Evolutionary conservation across 2,329 filamentous ascomycete genomes (phyloP).

Genomic region (Diaporthe batatas): DNA sequence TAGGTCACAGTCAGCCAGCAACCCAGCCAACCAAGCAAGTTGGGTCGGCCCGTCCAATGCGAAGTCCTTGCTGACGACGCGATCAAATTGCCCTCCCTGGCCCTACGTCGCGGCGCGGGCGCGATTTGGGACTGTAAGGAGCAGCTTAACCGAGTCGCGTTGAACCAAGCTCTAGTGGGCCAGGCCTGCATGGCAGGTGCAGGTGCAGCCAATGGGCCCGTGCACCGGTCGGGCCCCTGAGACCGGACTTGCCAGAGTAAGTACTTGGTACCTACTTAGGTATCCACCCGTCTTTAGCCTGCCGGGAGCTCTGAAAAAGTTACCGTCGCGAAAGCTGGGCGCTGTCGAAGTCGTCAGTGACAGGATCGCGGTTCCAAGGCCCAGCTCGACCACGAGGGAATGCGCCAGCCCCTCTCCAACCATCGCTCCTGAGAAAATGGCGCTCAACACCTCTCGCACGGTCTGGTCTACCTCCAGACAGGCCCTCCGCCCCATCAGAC

Average conservation of each 20-base stretch:
- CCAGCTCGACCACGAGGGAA: conserved; percentile 31
- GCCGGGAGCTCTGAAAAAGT: conserved; percentile 41
- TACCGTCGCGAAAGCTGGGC: conserved; percentile 28
- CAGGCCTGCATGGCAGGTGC: not conserved
- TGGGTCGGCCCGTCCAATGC: conserved; percentile 29
- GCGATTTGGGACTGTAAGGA: conserved; percentile 17
- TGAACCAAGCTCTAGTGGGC: conserved; percentile 28
- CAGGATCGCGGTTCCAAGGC: not conserved
- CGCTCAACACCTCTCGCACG: conserved; percentile 52
- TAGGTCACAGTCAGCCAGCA: not conserved
- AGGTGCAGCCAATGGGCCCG: conserved; percentile 1
- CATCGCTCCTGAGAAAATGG: conserved; percentile 46
- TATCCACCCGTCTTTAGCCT: not conserved
- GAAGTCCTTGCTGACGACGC: conserved; percentile 33
- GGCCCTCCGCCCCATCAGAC: conserved; percentile 49
- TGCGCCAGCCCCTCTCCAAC: conserved; percentile 35
- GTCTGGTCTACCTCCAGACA: conserved; percentile 51
- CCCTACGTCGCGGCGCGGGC: conserved; percentile 29
- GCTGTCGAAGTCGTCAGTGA: conserved; percentile 20
- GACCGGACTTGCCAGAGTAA: too few species aligned
- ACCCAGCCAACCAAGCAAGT: conserved; percentile 2
- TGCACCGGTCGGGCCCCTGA: conserved; percentile 6
- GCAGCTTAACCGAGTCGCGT: conserved; percentile 26
- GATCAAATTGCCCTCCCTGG: conserved; percentile 30
- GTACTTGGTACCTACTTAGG: too few species aligned